Base-by-base conservation (phyloP, 164 flowering plant species). In the Aristolochia fimbriata region DNA sequence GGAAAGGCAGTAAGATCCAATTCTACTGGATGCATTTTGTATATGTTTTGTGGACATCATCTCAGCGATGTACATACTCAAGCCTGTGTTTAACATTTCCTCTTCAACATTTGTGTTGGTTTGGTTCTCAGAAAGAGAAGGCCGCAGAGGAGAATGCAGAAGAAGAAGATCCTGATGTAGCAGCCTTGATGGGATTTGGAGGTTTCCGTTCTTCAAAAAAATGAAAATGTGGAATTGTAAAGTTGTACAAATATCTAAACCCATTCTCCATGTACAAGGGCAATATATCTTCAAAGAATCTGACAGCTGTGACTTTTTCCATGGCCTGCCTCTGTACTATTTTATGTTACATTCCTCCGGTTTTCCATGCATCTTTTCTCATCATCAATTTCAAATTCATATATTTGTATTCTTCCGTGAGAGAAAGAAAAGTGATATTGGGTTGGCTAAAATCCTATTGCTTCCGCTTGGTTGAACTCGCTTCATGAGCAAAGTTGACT, bases 101-200 rank as follows among this genome's bases (percentile, higher is more conserved):
- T 23, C 31, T 52, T 22, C 23, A 27, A 52, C 2, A 8, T 3
- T 30, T 56, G 19, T 33, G 45, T 15, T 14, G 14, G 19, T 6
- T 54, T 30, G n/a, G 9, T 45, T 3, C 52, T 51, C 85, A 86
- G 91, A 91, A 81, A 70, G 97, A 88, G 75, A 88, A 83, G 78
- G 78, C 72, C 14, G 71, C 55, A 6, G 96, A 81, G 62, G 93
- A 86, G 66, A 95, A 86, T 68, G 60, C 74, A n/a, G 90, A 82
- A 65, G 77, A 67, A 17, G 71, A 73, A 9, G 95, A 91, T 69
- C 79, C 94, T 37, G 97, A 91, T 68, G 79, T 88, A 68, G 96
- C 95, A n/a, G 85, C 86, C 43, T 71, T 89, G 95, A 92, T 92
- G 98, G 96, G 96, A 53, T 89, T 92, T 69, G 96, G 96, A 20